Evolutionary conservation across 805 yeast genomes (phyloP), one percentile per base, ranked within the genome.

Genomic region (Starmerella ratchasimensis): DNA sequence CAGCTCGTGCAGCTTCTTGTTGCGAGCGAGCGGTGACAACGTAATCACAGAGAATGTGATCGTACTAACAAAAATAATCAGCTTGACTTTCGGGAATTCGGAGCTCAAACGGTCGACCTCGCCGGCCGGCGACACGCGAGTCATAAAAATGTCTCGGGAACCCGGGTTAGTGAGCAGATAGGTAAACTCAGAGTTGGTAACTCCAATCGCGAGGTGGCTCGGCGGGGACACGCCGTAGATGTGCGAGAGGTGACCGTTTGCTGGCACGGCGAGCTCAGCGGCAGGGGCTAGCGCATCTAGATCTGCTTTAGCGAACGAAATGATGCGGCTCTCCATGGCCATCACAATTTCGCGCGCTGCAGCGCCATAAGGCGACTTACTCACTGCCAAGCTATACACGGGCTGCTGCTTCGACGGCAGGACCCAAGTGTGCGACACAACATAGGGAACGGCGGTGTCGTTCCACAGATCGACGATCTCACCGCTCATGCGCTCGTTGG

Each of bases 181-280:
- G 0, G 96, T 84, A 2, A 94, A 80, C 58, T 88, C 97, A 36
- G 84, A 62, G 28, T 71, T 67, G 0, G 96, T 80, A 2, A 80
- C 65, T 3, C 63, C 52, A 0, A 78, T 63, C 3, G 65, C 49
- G 6, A 76, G 46, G 2, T 53, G 46, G 3, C 63, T 47, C 11
- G 50, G 46, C 6, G 53, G 56, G 35, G 52, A 37, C 3, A 74
- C 51, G n/a, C 57, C 55, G 44, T 76, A 62, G 16, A 59, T 53
- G 47, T 76, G 81, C 0, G 76, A 61, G 9, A 79, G 47, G 13
- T 69, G 69, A 44, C 71, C 76, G 48, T 76, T 83, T 36, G 61
- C 60, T 42, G 64, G 66, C 48, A 78, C 82, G 3, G 60, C 65
- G 7, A 51, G 58, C 20, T 72, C 61, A 36, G 69, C 76, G 25